Percentiles rank a stretch among this genome's conserved stretches.
Evolutionary conservation across 495 filamentous ascomycete species (phyloP).

Genomic region (Trichoderma orchidacearum): DNA sequence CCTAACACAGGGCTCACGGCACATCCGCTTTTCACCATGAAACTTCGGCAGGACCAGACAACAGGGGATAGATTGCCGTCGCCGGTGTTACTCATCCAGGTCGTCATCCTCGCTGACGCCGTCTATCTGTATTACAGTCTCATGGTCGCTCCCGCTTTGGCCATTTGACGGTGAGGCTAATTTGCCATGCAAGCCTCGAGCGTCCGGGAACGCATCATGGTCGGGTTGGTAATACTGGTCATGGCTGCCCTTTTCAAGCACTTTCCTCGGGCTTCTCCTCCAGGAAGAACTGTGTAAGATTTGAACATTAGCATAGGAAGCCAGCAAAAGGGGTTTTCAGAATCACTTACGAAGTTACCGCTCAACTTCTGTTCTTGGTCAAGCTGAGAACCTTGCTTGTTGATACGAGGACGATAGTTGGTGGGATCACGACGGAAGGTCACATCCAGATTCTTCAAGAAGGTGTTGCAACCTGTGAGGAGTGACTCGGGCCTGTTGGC

Average conservation of each 20-base stretch:
- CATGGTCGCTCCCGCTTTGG: slow-evolving; percentile 14
- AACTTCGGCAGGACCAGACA: slow-evolving; percentile 34
- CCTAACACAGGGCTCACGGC: no score
- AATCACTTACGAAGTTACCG: slow-evolving; percentile 72
- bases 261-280: slow-evolving; percentile 52
- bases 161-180: slow-evolving; percentile 7
- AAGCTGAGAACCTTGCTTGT: slow-evolving; percentile 88
- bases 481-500: slow-evolving; percentile 85
- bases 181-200: slow-evolving; percentile 29
- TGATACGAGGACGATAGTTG: slow-evolving; percentile 93
- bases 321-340: neutral
- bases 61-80: slow-evolving; percentile 39
- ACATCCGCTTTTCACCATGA: neutral
- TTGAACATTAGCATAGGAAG: slow-evolving; percentile 6
- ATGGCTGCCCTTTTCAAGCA: slow-evolving; percentile 48
- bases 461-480: slow-evolving; percentile 91
- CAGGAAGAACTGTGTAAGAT: slow-evolving; percentile 60
- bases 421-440: slow-evolving; percentile 97
- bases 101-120: slow-evolving; percentile 27
- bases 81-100: slow-evolving; percentile 24
- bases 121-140: slow-evolving; percentile 18
- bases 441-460: slow-evolving; percentile 89
- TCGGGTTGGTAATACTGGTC: slow-evolving; percentile 17
- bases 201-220: slow-evolving; percentile 26
- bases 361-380: slow-evolving; percentile 92